phyloP scores from a whole-genome alignment of 2,329 filamentous ascomycete species.

The Diaporthe vaccinii region DNA sequence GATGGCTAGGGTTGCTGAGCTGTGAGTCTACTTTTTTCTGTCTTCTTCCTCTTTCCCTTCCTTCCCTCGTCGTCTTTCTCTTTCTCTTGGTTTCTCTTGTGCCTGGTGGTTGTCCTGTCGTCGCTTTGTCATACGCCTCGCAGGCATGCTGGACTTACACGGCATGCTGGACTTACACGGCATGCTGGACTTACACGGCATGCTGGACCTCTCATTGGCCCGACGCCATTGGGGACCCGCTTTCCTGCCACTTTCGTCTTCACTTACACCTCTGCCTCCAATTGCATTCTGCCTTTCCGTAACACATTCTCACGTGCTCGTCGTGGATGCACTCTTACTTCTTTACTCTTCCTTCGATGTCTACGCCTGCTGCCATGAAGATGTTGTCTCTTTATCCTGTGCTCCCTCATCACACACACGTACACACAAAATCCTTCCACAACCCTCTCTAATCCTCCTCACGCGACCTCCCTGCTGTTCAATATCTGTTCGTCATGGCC shows the following conservation, averaged over 20 bases:
- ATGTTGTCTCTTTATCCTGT: slow-evolving; percentile 36
- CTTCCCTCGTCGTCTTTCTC: slow-evolving; percentile 1
- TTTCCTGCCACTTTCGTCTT: slow-evolving; percentile 21
- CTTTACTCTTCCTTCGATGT: neutral
- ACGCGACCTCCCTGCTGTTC: too few species aligned
- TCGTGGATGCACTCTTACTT: neutral
- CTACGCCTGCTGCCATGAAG: neutral
- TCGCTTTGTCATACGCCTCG: neutral
- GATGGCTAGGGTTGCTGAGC: slow-evolving; percentile 84
- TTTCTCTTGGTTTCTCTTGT: neutral
- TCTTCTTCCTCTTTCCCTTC: neutral
- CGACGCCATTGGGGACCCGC: neutral
- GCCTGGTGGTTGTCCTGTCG: neutral
- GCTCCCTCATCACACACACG: slow-evolving; percentile 27
- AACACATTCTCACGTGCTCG: neutral
- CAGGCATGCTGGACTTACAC: slow-evolving; percentile 22
- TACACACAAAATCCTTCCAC: slow-evolving; percentile 24
- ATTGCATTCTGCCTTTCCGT: slow-evolving; percentile 19
- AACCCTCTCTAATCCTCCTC: neutral
- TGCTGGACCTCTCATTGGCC: slow-evolving; percentile 16
- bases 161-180: slow-evolving; percentile 20
- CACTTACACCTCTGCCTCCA: neutral
- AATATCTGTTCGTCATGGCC: neutral
- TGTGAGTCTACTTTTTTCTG: slow-evolving; percentile 73
- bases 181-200: slow-evolving; percentile 22